Conservation (phyloP, 2,329 filamentous ascomycete genomes). For the Elsinoe perseae region DNA sequence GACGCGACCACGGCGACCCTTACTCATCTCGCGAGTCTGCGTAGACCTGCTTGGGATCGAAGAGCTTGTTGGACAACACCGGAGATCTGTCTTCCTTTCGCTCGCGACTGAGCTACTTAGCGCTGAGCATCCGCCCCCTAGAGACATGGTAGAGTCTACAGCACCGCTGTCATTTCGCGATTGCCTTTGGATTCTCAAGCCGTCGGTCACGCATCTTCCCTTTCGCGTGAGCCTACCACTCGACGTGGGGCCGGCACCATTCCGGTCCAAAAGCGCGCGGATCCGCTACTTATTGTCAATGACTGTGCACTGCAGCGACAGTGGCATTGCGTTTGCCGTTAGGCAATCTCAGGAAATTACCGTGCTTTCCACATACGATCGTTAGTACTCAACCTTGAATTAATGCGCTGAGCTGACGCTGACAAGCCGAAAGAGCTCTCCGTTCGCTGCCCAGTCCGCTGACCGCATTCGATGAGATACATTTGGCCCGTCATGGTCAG, state of each 20-base stretch:
- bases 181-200: constrained; percentile 43
- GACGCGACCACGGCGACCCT: constrained; percentile 35
- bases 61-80: constrained; percentile 38
- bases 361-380: constrained; percentile 49
- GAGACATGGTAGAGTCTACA: constrained; percentile 41
- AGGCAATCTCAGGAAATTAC: constrained; percentile 44
- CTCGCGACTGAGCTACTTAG: constrained; percentile 47
- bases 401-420: constrained; percentile 14
- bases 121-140: constrained; percentile 42
- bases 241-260: constrained; percentile 48
- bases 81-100: constrained; percentile 44
- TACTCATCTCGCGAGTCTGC: constrained; percentile 44
- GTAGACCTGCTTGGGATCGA: constrained; percentile 47
- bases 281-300: constrained; percentile 45
- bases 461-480: constrained; percentile 42
- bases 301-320: constrained; percentile 42
- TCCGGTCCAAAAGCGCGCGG: constrained; percentile 43
- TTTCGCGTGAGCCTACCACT: constrained; percentile 48
- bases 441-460: constrained; percentile 46
- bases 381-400: constrained; percentile 27
- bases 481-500: constrained; percentile 33
- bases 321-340: constrained; percentile 43
- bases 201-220: constrained; percentile 41
- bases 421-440: constrained; percentile 45
- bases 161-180: constrained; percentile 33